These are phyloP conservation scores for Lentinula lateritia DNA, from an alignment of 768 basidiomycete species.

Conservation along the genomic window DNA sequence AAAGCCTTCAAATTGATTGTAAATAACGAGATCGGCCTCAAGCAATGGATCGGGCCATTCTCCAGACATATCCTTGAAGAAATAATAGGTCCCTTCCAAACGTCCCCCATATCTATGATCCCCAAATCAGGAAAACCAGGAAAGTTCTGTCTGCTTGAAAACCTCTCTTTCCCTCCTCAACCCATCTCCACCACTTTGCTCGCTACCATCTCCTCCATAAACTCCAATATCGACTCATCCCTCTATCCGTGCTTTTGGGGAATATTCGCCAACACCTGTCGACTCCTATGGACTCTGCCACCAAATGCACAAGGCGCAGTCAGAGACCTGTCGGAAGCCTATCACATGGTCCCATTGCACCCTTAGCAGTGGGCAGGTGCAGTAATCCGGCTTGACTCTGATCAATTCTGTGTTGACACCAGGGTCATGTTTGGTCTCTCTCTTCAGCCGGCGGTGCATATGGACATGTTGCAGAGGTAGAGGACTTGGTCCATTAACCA, in stretches of 20 bases:
- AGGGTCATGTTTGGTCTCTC: conserved; percentile 19
- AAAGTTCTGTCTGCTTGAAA: conserved; percentile 30
- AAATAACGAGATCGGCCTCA: conserved; percentile 15
- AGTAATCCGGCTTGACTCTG: conserved; percentile 13
- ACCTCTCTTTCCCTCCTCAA: conserved; percentile 25
- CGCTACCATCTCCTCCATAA: neutral
- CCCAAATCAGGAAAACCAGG: conserved; percentile 27
- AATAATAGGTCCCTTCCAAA: conserved; percentile 31
- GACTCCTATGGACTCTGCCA: conserved; percentile 22
- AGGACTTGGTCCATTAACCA: conserved; percentile 23
- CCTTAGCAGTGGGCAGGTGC: conserved; percentile 21
- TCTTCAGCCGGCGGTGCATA: conserved; percentile 16
- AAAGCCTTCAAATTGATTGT: conserved; percentile 15
- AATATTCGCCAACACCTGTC: conserved; percentile 12
- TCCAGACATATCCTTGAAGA: conserved; percentile 16
- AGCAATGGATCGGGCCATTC: conserved; percentile 27
- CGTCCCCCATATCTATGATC: conserved; percentile 28
- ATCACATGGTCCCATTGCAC: conserved; percentile 22
- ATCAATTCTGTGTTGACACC: conserved; percentile 17
- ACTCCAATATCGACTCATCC: neutral
- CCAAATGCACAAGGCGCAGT: conserved; percentile 23
- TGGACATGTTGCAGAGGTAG: conserved; percentile 15
- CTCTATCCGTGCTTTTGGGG: conserved; percentile 23
- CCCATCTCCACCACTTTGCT: too few species aligned
- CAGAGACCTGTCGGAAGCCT: conserved; percentile 27